These are phyloP conservation scores for Arthroderma sp. DNA, from an alignment of 2,329 filamentous ascomycete species.

Conservation along the genomic window DNA sequence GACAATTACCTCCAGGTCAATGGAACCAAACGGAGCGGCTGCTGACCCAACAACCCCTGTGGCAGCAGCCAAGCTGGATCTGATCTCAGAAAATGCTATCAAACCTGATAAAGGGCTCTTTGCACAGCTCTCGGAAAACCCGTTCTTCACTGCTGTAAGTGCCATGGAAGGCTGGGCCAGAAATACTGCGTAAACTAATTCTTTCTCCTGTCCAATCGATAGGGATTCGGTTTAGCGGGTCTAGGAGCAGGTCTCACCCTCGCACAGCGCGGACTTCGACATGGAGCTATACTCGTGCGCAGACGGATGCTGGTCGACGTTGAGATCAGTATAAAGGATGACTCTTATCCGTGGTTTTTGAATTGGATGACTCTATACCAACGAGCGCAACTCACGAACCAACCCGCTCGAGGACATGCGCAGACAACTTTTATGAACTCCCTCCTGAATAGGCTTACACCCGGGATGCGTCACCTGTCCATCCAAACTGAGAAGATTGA, in stretches of 20 bases:
- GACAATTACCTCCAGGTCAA: constrained; percentile 19
- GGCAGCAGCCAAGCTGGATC: constrained; percentile 23
- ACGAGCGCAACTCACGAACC: constrained; percentile 42
- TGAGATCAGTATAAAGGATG: constrained; percentile 88
- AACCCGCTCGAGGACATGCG: constrained; percentile 34
- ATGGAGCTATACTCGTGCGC: constrained; percentile 61
- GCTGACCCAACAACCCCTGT: constrained; percentile 9
- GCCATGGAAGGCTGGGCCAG: not conserved
- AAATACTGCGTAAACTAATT: not conserved
- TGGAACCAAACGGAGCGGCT: constrained; percentile 28
- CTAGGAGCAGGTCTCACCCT: constrained; percentile 72
- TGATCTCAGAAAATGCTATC: constrained; percentile 24
- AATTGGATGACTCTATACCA: constrained; percentile 87
- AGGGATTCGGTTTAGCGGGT: constrained; percentile 81
- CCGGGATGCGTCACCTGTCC: constrained; percentile 51
- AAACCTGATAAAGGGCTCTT: constrained; percentile 31
- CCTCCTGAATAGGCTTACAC: constrained; percentile 46
- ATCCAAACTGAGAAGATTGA: constrained; percentile 53
- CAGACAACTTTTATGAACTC: constrained; percentile 38
- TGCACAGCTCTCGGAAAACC: constrained; percentile 37
- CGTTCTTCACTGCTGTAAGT: constrained; percentile 40
- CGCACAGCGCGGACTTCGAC: constrained; percentile 63
- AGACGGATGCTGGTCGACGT: constrained; percentile 85
- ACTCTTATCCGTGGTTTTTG: constrained; percentile 86
- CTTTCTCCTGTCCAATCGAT: constrained; percentile 6